Conservation (phyloP, 352 stramenopile species). For the Aphanomyces cochlioides region DNA sequence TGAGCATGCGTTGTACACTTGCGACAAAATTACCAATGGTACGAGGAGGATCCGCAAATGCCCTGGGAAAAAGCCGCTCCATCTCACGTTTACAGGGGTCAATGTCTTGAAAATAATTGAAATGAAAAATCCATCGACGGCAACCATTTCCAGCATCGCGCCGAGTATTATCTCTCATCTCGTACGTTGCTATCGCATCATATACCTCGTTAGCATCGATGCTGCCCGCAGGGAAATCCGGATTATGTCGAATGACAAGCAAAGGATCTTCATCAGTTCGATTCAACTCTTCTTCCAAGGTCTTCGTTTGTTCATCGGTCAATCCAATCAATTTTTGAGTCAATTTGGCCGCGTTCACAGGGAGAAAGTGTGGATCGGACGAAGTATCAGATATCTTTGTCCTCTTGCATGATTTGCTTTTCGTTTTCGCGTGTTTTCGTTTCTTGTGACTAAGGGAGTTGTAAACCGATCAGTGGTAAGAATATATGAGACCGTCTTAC, state of each 20-base stretch:
- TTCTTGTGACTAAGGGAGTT: slow-evolving; percentile 19
- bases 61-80: slow-evolving; percentile 16
- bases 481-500: slow-evolving; percentile 1
- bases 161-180: slow-evolving; percentile 17
- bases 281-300: slow-evolving; percentile 26
- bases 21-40: slow-evolving; percentile 8
- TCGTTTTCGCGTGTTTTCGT: slow-evolving; percentile 24
- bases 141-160: slow-evolving; percentile 22
- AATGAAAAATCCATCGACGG: slow-evolving; percentile 22
- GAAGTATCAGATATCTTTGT: slow-evolving; percentile 3
- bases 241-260: slow-evolving; percentile 19
- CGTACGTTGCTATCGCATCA: slow-evolving; percentile 24
- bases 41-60: slow-evolving; percentile 16
- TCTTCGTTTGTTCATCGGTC: slow-evolving; percentile 18
- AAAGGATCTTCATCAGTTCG: slow-evolving; percentile 17
- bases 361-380: slow-evolving; percentile 22
- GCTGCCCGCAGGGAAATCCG: slow-evolving; percentile 15
- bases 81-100: slow-evolving; percentile 17
- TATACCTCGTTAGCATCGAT: slow-evolving; percentile 20
- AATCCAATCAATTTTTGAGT: slow-evolving; percentile 27
- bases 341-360: slow-evolving; percentile 23
- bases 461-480: slow-evolving; percentile 20
- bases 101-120: slow-evolving; percentile 25
- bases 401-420: slow-evolving; percentile 17
- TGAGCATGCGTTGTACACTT: too few relatives aligned